A percentile compares a stretch with the other conserved stretches of the same genome.
Evolutionary conservation across 1,284 basidiomycete species (phyloP).

Genomic region (Leccinum huronense): DNA sequence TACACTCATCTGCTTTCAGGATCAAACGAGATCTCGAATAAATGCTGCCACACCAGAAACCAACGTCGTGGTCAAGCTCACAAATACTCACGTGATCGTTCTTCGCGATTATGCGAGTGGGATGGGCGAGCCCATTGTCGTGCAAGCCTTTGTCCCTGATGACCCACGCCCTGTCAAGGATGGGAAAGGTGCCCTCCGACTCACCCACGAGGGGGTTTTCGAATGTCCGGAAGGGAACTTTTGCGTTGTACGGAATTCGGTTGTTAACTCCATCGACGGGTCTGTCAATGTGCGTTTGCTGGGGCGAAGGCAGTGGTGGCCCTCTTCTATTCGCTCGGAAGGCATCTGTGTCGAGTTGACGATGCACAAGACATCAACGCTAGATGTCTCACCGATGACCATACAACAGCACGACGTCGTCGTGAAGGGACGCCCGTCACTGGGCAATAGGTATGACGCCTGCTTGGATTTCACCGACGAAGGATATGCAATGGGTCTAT

Average conservation of each 20-base stretch:
- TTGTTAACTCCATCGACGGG: not conserved
- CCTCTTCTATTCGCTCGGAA: not conserved
- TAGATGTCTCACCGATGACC: not conserved
- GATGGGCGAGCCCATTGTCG: not conserved
- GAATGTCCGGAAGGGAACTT: not conserved
- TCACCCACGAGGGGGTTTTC: not conserved
- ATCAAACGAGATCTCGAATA: not conserved
- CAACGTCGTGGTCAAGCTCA: not conserved
- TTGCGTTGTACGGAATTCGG: not conserved
- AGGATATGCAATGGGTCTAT: not conserved
- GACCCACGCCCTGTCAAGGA: not conserved
- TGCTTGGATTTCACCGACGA: not conserved
- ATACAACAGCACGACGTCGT: not conserved
- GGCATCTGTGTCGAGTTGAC: not conserved
- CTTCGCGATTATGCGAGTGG: not conserved
- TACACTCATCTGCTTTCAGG: not conserved
- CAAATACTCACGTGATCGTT: not conserved
- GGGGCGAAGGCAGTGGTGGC: not conserved
- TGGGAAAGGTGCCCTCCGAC: not conserved
- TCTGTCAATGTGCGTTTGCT: not conserved
- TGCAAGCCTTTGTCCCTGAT: not conserved
- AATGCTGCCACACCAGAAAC: not conserved
- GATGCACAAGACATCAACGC: not conserved
- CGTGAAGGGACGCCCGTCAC: not conserved
- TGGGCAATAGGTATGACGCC: not conserved